Base-by-base conservation (phyloP, 306 rosid species). In the Purshia tridentata region DNA sequence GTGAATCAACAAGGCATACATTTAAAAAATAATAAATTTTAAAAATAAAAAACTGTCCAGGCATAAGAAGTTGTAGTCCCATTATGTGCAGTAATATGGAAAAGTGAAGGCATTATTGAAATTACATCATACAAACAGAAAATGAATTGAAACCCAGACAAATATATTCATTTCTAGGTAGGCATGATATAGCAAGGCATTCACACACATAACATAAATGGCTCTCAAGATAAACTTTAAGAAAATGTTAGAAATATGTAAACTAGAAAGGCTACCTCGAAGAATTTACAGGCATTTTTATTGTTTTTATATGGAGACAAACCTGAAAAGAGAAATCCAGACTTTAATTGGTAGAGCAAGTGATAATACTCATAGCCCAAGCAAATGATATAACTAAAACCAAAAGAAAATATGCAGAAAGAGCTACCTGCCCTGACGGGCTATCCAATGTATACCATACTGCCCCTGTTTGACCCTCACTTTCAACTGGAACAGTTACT, bases 381-480 rank as follows among this genome's bases (percentile, higher is more conserved):
- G 40, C 18, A 51, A 58, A 14, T 8, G 72, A 73, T 73, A 45
- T 9, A 47, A 63, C 72, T 58, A 37, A 41, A 56, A 51, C 50
- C 52, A 65, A 79, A 68, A 62, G 42, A 4, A 37, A 19, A 9
- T 18, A 64, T 61, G 63, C 51, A 22, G 14, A 67, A 42, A 69
- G 56, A 45, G 16, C 46, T 80, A 94, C 99, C 99, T 94, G 99
- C 77, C 99, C 99, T 18, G 99, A 89, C 68, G 90, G 19, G 83
- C 94, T 93, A 76, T 94, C 88, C 81, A 94, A 83, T 63, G 86
- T 67, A 85, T 91, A 75, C 99, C 99, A 94, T 49, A 82, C 86
- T 73, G 97, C 89, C 80, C 96, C 97, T 48, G 96, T 87, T 82
- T 94, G 96, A 70, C 93, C 96, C 87, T 89, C 97, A 46, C 75